These are phyloP conservation scores for Phytophthora ohioensis DNA, from an alignment of 352 stramenopile genomes.

Conservation along the genomic window DNA sequence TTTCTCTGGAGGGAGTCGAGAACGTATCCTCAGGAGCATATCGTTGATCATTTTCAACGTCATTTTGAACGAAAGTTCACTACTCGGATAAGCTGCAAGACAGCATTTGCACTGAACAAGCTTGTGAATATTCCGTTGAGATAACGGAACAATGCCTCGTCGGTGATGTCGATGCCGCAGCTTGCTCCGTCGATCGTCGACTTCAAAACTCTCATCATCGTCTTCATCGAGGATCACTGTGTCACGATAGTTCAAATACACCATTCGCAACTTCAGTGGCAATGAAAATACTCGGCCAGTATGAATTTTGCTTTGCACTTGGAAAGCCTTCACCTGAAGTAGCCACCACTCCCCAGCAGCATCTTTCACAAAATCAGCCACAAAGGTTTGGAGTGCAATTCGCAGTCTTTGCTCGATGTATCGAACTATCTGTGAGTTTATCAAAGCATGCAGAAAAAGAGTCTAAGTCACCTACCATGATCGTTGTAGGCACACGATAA, in stretches of 20 bases:
- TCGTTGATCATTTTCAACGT: conserved; percentile 90
- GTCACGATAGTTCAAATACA: conserved; percentile 74
- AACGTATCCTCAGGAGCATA: conserved; percentile 73
- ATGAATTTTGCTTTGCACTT: conserved; percentile 50
- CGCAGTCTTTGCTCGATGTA: conserved; percentile 74
- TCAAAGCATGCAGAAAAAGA: background rate
- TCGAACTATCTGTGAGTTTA: conserved; percentile 64
- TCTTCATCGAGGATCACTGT: conserved; percentile 76
- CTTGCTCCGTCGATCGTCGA: conserved; percentile 26
- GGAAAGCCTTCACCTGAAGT: conserved; percentile 83
- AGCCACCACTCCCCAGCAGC: conserved; percentile 75
- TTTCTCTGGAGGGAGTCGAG: conserved; percentile 61
- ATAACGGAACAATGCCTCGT: conserved; percentile 35
- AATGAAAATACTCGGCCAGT: conserved; percentile 53
- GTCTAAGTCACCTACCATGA: background rate
- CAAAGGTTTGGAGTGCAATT: conserved; percentile 69
- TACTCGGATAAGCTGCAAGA: conserved; percentile 71
- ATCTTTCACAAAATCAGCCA: conserved; percentile 83
- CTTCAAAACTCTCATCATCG: conserved; percentile 42
- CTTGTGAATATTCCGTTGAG: conserved; percentile 74
- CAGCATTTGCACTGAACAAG: conserved; percentile 86
- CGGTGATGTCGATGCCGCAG: conserved; percentile 24
- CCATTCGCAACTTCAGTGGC: conserved; percentile 46
- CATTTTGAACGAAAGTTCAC: conserved; percentile 89
- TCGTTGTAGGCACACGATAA: background rate